Conservation (phyloP, 2,329 filamentous ascomycete genomes). For the Trichoderma asperellum region DNA sequence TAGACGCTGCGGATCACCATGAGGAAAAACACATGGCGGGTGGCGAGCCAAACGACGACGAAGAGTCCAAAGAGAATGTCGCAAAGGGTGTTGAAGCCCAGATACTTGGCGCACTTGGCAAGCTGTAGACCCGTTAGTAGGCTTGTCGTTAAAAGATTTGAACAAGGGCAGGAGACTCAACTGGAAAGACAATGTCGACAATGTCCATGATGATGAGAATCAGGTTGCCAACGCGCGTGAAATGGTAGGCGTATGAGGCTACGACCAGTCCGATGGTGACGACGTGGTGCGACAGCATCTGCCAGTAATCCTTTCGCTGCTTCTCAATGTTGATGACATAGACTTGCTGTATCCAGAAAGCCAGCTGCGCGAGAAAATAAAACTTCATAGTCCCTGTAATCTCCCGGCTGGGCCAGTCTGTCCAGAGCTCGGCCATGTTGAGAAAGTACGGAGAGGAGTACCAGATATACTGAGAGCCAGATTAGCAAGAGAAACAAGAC, state of each 20-base stretch:
- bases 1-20: slow-evolving; percentile 83
- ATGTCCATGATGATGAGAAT: slow-evolving; percentile 93
- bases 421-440: slow-evolving; percentile 79
- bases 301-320: slow-evolving; percentile 89
- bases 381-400: slow-evolving; percentile 78
- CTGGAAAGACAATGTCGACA: slow-evolving; percentile 84
- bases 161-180: slow-evolving; percentile 48
- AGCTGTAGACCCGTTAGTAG: slow-evolving; percentile 52
- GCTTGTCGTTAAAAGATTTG: not conserved
- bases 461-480: slow-evolving; percentile 73
- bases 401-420: slow-evolving; percentile 79
- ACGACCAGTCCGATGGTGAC: slow-evolving; percentile 82
- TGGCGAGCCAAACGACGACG: slow-evolving; percentile 80
- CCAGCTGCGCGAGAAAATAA: slow-evolving; percentile 88
- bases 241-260: slow-evolving; percentile 82
- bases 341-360: slow-evolving; percentile 94
- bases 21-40: slow-evolving; percentile 80
- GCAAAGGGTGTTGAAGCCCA: slow-evolving; percentile 74
- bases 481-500: not conserved
- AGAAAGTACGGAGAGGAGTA: slow-evolving; percentile 77
- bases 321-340: slow-evolving; percentile 94
- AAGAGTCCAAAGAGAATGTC: slow-evolving; percentile 86
- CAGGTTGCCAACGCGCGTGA: slow-evolving; percentile 84
- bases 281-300: slow-evolving; percentile 97
- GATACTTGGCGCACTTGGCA: slow-evolving; percentile 93